A percentile compares a stretch with the other conserved stretches of the same genome.
Evolutionary conservation across 1,284 basidiomycete genomes (phyloP).

Genomic region (Pascua sp.): DNA sequence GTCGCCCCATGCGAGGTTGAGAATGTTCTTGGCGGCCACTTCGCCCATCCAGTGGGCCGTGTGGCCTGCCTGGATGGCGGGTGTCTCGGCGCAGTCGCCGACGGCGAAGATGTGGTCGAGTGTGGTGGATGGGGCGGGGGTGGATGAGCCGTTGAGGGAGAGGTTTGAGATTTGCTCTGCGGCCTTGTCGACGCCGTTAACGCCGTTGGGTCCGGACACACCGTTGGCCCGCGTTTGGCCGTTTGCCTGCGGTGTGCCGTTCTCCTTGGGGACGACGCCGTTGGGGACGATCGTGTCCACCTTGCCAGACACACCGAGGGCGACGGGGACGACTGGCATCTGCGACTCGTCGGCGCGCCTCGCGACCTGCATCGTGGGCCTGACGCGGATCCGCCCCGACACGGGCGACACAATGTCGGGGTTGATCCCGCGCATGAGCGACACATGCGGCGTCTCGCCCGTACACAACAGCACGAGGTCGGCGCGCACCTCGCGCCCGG

Average conservation of each 20-base stretch:
- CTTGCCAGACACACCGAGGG: too few species aligned
- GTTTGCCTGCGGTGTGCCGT: neutral
- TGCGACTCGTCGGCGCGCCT: too few species aligned
- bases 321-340: too few species aligned
- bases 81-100: conserved; percentile 50
- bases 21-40: conserved; percentile 48
- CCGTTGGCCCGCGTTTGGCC: neutral
- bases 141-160: conserved; percentile 16
- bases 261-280: too few species aligned
- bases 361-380: conserved; percentile 58
- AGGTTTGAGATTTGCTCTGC: neutral
- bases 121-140: neutral
- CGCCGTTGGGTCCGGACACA: neutral
- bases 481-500: conserved; percentile 60
- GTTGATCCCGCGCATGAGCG: conserved; percentile 56
- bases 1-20: conserved; percentile 35
- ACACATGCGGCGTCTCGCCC: conserved; percentile 68
- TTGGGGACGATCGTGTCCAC: too few species aligned
- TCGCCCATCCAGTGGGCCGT: conserved; percentile 62
- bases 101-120: conserved; percentile 49
- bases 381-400: conserved; percentile 55
- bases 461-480: conserved; percentile 72
- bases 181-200: conserved; percentile 1
- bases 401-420: conserved; percentile 55
- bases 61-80: conserved; percentile 60